These are phyloP conservation scores for Grosmannia clavigera DNA, from an alignment of 2,329 filamentous ascomycete genomes.

Conservation along the genomic window DNA sequence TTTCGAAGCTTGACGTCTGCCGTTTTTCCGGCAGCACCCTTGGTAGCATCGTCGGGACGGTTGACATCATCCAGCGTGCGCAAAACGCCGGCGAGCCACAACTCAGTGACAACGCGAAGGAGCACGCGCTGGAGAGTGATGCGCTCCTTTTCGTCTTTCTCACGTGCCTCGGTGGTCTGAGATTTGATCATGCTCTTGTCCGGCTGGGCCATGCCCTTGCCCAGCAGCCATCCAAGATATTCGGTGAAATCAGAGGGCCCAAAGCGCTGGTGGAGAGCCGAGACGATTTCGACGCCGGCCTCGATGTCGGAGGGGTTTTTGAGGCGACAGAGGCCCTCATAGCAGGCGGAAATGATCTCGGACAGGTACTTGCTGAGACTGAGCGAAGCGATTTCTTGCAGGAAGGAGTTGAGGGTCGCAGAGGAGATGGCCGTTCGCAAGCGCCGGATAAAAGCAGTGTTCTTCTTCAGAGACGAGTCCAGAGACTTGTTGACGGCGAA, in stretches of 20 bases:
- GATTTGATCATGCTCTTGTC: constrained; percentile 75
- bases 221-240: constrained; percentile 83
- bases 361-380: constrained; percentile 95
- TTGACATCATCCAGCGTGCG: constrained; percentile 62
- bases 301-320: constrained; percentile 88
- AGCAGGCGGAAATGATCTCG: constrained; percentile 91
- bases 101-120: constrained; percentile 80
- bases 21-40: constrained; percentile 49
- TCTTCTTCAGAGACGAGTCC: constrained; percentile 94
- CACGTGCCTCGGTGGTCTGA: constrained; percentile 67
- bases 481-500: constrained; percentile 67
- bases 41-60: constrained; percentile 50
- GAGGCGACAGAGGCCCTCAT: constrained; percentile 83
- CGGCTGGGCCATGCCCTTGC: constrained; percentile 79
- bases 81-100: constrained; percentile 87
- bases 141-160: constrained; percentile 93
- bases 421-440: constrained; percentile 79
- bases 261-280: constrained; percentile 91
- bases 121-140: constrained; percentile 75
- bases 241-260: constrained; percentile 82
- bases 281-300: constrained; percentile 82
- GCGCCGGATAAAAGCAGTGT: constrained; percentile 95
- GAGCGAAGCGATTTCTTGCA: constrained; percentile 79
- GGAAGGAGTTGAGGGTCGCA: constrained; percentile 67
- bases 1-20: constrained; percentile 45